Evolutionary conservation across 2,329 filamentous ascomycete species (phyloP).

Genomic region (Trichoderma sp.): DNA sequence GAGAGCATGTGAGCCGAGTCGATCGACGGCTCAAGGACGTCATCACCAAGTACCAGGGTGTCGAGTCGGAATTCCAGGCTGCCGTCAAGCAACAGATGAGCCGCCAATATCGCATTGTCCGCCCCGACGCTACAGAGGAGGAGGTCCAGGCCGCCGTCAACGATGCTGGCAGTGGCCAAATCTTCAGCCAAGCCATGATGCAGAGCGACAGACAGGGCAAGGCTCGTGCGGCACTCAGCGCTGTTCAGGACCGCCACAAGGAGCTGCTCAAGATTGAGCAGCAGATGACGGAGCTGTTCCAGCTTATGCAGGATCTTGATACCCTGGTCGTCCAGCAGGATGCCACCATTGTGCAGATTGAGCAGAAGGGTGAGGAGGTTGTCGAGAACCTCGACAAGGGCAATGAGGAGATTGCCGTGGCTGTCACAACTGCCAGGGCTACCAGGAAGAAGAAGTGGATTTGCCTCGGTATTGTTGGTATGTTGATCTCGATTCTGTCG

Average conservation of each 20-base stretch:
- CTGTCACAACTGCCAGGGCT: conserved; percentile 75
- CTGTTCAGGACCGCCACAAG: conserved; percentile 78
- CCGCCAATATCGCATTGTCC: conserved; percentile 86
- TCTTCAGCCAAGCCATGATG: conserved; percentile 85
- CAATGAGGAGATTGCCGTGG: conserved; percentile 78
- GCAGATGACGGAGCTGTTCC: conserved; percentile 81
- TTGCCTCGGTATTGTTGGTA: conserved; percentile 73
- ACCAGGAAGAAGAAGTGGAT: conserved; percentile 96
- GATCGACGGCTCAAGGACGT: conserved; percentile 77
- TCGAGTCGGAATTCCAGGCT: conserved; percentile 77
- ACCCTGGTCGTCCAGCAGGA: conserved; percentile 84
- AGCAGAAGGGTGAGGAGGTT: conserved; percentile 82
- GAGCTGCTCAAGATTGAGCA: conserved; percentile 90
- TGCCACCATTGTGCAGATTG: conserved; percentile 73
- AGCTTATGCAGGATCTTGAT: conserved; percentile 89
- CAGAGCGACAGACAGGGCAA: conserved; percentile 77
- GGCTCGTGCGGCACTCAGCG: conserved; percentile 72
- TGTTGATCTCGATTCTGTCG: conserved; percentile 26
- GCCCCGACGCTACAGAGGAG: conserved; percentile 72
- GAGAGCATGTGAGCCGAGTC: conserved; percentile 75
- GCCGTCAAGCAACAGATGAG: conserved; percentile 79
- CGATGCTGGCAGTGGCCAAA: conserved; percentile 67
- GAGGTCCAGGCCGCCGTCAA: conserved; percentile 78
- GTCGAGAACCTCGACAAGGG: conserved; percentile 80
- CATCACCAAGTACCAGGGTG: conserved; percentile 76